Percentiles rank a stretch among this genome's conserved stretches.
These are phyloP conservation scores for Ogataea ramenticola DNA, from an alignment of 805 yeast species.

Conservation along the genomic window DNA sequence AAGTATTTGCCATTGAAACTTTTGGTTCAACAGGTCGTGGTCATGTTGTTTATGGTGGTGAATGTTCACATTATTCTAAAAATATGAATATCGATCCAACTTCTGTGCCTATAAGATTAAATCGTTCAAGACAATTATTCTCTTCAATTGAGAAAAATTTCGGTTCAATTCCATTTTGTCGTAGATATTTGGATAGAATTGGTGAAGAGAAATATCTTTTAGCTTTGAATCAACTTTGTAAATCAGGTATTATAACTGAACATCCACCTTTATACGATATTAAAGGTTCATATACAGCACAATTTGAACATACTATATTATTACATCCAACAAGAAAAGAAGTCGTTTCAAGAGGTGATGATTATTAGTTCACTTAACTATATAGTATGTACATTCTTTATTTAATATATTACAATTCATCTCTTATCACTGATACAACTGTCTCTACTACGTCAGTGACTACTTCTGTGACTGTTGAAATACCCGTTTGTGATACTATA, in stretches of 20 bases:
- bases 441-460: too few relatives aligned
- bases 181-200: conserved; percentile 83
- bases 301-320: conserved; percentile 89
- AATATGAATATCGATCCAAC: conserved; percentile 40
- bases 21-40: conserved; percentile 97
- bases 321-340: conserved; percentile 90
- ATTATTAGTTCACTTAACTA: conserved; percentile 43
- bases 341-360: conserved; percentile 92
- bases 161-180: conserved; percentile 95
- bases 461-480: too few relatives aligned
- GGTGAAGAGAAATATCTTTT: conserved; percentile 89
- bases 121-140: conserved; percentile 63
- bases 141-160: conserved; percentile 70
- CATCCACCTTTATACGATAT: conserved; percentile 88
- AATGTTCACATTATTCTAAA: conserved; percentile 88
- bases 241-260: conserved; percentile 82
- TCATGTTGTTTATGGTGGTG: conserved; percentile 78
- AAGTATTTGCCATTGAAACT: conserved; percentile 95
- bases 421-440: too few relatives aligned
- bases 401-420: too few relatives aligned
- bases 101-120: conserved; percentile 46
- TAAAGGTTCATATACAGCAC: conserved; percentile 89
- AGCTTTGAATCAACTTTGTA: conserved; percentile 80
- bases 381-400: too few relatives aligned
- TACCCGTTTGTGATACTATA: too few relatives aligned